Percentiles rank a stretch among this genome's conserved stretches.
Evolutionary conservation across 2,329 filamentous ascomycete species (phyloP).

Genomic region (Monilinia vaccinii-corymbosi): DNA sequence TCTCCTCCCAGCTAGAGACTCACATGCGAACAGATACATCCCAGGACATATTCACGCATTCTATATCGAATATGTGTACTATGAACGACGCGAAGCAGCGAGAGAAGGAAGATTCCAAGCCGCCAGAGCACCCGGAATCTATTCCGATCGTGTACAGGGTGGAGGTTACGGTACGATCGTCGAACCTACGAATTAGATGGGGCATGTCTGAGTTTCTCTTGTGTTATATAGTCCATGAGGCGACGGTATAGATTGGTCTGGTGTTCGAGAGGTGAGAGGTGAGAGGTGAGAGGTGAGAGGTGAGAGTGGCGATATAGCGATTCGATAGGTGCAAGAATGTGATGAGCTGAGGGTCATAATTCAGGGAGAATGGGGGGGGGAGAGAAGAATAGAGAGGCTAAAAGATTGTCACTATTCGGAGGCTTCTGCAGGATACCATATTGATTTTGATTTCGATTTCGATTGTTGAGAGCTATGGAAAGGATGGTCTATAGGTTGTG

Average conservation of each 20-base stretch:
- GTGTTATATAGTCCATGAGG: constrained; percentile 5
- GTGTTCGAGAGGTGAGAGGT: background rate
- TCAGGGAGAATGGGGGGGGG: background rate
- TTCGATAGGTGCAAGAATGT: no score
- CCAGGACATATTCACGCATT: constrained; percentile 31
- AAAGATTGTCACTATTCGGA: background rate
- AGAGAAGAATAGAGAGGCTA: background rate
- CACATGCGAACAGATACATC: constrained; percentile 37
- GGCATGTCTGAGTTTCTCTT: constrained; percentile 3
- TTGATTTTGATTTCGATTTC: no score
- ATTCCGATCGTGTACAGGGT: constrained; percentile 62
- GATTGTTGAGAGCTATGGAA: background rate
- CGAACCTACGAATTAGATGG: constrained; percentile 16
- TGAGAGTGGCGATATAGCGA: background rate
- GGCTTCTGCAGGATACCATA: background rate
- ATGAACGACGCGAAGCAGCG: constrained; percentile 58
- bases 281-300: no score
- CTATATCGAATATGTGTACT: constrained; percentile 65
- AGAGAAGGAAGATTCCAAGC: constrained; percentile 46
- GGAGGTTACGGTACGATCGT: constrained; percentile 50
- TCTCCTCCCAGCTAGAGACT: background rate
- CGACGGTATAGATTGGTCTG: background rate
- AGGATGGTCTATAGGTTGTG: background rate
- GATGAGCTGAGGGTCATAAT: background rate
- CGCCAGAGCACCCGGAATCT: constrained; percentile 57